Base-by-base conservation (phyloP, 139 green algal genomes). In the Ettlia oleoabundans region DNA sequence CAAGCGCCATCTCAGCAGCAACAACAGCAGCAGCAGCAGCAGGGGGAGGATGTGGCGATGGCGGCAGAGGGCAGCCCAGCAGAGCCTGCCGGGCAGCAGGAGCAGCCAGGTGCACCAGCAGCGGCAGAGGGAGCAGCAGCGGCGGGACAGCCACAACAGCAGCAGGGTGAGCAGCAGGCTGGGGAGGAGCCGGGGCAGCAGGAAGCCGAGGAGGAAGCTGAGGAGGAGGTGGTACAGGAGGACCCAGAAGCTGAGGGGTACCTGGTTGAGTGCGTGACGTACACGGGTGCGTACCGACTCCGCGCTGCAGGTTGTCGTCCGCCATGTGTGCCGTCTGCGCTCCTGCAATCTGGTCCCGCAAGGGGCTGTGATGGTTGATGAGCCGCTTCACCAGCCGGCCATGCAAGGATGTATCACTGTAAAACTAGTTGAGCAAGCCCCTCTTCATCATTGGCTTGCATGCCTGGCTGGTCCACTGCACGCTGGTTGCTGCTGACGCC, bases 241-340 rank as follows among this genome's bases (percentile, higher is more conserved):
- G 80, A 63, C 22, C 64, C 52, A n/a, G 55, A 77, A 30, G 66
- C 80, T 6, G 80, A 85, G 69, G 9, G 35, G 1, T 92, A 92
- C 42, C 88, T 98, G 18, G 84, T 89, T 10, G 93, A 98, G 33
- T 90, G 84, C n/a, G 90, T 79, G 33, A 79, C 72, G 9, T 79
- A 79, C 72, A 79, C 72, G 19, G 72, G 72, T 79, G 52, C 5
- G 72, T 58, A 24, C 13, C 1, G 37, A 15, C 55, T 9, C 18
- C 55, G 30, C 15, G 21, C 55, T 5, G 55, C 55, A 65, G 18
- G 10, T 15, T 58, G 47, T 58, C 15, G 10, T 10, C 47, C 47
- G 10, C 13, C 15, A 15, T 58, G 10, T 10, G 47, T 58, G 15
- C 47, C 47, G 47, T 15, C 15, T n/a, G n/a, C n/a, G n/a, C n/a